phyloP scores from a whole-genome alignment of 202 grass and related monocot genomes.

The Schoenoplectus triqueter region DNA sequence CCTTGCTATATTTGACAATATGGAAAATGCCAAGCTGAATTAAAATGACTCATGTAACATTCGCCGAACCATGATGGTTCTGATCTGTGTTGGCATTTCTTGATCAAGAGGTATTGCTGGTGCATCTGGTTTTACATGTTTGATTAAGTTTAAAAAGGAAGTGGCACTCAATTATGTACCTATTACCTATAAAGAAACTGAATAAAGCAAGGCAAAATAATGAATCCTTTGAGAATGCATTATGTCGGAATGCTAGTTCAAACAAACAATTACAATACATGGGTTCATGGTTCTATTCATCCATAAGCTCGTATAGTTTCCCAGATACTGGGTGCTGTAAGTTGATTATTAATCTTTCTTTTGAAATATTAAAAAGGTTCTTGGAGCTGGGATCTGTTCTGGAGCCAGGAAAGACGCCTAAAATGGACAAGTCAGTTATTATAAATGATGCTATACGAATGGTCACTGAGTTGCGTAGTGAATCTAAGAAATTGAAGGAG shows the following conservation, averaged over 20 bases:
- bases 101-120: neutral
- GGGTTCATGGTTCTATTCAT: neutral
- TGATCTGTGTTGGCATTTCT: neutral
- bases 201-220: neutral
- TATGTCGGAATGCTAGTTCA: neutral
- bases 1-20: constrained; percentile 16
- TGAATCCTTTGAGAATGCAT: neutral
- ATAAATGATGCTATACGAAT: constrained; percentile 80
- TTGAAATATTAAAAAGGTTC: constrained; percentile 54
- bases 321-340: no score
- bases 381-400: constrained; percentile 78
- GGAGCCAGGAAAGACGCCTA: constrained; percentile 90
- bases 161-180: neutral
- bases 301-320: neutral
- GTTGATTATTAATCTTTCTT: neutral
- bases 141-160: neutral
- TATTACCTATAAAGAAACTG: neutral
- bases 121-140: neutral
- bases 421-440: constrained; percentile 94
- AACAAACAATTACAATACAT: constrained; percentile 7
- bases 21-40: constrained; percentile 1
- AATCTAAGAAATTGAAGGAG: constrained; percentile 85
- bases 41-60: neutral
- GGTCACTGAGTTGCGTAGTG: constrained; percentile 70
- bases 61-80: neutral